phyloP scores from a whole-genome alignment of 2,329 filamentous ascomycete species.

The Colletotrichum viniferum region DNA sequence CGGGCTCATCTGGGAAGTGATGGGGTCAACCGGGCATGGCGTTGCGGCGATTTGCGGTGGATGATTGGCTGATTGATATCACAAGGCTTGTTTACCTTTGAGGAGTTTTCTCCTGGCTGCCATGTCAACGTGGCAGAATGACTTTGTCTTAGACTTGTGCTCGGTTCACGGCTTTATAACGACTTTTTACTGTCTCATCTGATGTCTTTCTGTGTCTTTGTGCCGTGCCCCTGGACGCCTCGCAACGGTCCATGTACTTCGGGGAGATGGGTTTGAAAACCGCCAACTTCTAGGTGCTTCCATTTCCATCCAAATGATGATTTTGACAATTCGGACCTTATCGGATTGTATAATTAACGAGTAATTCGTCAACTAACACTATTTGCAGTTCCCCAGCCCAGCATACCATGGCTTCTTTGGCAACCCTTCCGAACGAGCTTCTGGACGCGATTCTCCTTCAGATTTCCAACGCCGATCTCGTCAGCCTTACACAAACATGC shows the following conservation, averaged over 20 bases:
- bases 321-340: neutral
- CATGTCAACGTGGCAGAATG: neutral
- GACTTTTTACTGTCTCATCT: neutral
- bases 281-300: neutral
- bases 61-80: conserved; percentile 15
- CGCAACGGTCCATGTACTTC: neutral
- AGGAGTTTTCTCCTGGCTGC: neutral
- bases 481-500: neutral
- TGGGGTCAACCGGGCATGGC: conserved; percentile 5
- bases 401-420: neutral
- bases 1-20: neutral
- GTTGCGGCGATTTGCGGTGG: conserved; percentile 19
- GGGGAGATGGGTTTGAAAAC: neutral
- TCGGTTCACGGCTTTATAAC: neutral
- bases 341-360: neutral
- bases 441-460: neutral
- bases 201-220: neutral
- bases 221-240: neutral
- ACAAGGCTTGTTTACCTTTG: neutral
- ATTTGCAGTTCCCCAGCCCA: neutral
- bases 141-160: neutral
- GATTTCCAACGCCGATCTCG: neutral
- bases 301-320: neutral
- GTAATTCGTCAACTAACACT: neutral
- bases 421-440: neutral